Conservation (phyloP, 2,329 filamentous ascomycete species). For the Mycosphaerella sp. region DNA sequence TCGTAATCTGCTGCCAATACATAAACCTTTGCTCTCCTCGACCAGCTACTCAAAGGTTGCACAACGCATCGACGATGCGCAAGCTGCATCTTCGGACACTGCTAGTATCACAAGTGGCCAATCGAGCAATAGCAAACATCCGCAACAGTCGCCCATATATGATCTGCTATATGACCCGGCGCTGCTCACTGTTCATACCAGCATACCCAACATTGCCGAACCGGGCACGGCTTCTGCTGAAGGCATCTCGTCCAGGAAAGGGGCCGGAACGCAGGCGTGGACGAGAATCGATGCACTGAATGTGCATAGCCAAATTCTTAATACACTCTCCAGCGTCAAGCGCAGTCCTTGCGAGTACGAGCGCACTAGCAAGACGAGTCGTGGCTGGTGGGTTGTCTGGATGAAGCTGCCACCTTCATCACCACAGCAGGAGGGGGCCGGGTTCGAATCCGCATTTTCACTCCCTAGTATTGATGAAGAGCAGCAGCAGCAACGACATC, state of each 20-base stretch:
- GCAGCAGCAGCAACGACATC: too few species aligned
- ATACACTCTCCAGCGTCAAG: constrained; percentile 50
- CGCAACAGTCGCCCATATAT: constrained; percentile 43
- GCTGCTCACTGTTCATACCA: constrained; percentile 53
- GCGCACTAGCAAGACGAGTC: constrained; percentile 55
- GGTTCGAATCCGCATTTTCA: not conserved
- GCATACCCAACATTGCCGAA: constrained; percentile 58
- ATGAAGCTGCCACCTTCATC: constrained; percentile 46
- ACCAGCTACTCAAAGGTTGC: constrained; percentile 41
- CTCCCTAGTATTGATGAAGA: not conserved
- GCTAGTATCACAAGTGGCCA: constrained; percentile 29
- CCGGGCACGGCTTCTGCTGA: constrained; percentile 42
- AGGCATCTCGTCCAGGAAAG: constrained; percentile 28
- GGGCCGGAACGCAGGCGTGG: constrained; percentile 36
- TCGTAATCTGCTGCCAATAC: constrained; percentile 46
- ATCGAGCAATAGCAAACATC: constrained; percentile 26
- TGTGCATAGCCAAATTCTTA: constrained; percentile 55
- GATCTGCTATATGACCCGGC: constrained; percentile 57
- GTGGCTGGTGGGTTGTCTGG: constrained; percentile 65
- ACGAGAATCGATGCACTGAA: constrained; percentile 55
- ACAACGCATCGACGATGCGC: constrained; percentile 36
- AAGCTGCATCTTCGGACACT: constrained; percentile 27
- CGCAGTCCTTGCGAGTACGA: constrained; percentile 48
- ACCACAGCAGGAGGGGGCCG: constrained; percentile 7
- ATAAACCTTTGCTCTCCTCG: constrained; percentile 40